These are phyloP conservation scores for Phytophthora boehmeriae DNA, from an alignment of 352 stramenopile species.

Conservation along the genomic window DNA sequence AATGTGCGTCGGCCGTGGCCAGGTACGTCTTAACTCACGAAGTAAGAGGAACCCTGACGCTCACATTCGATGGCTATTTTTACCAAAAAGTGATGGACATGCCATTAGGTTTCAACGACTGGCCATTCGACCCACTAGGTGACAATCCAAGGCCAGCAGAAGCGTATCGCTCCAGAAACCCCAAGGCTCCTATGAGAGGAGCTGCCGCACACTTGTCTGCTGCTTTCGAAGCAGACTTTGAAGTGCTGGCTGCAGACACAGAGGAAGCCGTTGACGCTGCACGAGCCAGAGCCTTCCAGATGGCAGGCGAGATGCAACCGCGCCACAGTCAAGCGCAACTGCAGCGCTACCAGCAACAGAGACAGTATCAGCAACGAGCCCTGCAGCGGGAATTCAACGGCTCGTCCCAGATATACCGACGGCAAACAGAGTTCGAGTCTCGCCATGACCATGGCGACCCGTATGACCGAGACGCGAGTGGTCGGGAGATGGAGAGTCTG, in stretches of 20 bases:
- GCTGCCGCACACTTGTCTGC: background rate
- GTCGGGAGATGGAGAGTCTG: conserved; percentile 10
- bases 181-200: conserved; percentile 1
- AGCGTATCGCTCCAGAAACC: conserved; percentile 2
- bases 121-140: conserved; percentile 23
- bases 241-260: conserved; percentile 7
- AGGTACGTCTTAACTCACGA: conserved; percentile 12
- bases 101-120: conserved; percentile 27
- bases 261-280: conserved; percentile 21
- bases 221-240: conserved; percentile 12
- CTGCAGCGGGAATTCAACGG: conserved; percentile 26
- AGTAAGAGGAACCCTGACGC: no score
- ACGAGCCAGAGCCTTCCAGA: conserved; percentile 22
- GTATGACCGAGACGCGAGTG: conserved; percentile 26
- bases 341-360: conserved; percentile 46
- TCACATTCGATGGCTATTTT: background rate
- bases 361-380: conserved; percentile 36
- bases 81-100: conserved; percentile 22
- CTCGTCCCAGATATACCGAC: conserved; percentile 29
- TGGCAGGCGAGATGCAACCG: conserved; percentile 37
- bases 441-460: conserved; percentile 16
- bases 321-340: conserved; percentile 41
- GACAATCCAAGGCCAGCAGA: background rate
- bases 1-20: conserved; percentile 12
- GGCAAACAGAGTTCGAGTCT: conserved; percentile 5